A percentile compares a stretch with the other conserved stretches of the same genome.
Conservation (phyloP, 1,284 basidiomycete species). For the Schizophyllum commune region DNA sequence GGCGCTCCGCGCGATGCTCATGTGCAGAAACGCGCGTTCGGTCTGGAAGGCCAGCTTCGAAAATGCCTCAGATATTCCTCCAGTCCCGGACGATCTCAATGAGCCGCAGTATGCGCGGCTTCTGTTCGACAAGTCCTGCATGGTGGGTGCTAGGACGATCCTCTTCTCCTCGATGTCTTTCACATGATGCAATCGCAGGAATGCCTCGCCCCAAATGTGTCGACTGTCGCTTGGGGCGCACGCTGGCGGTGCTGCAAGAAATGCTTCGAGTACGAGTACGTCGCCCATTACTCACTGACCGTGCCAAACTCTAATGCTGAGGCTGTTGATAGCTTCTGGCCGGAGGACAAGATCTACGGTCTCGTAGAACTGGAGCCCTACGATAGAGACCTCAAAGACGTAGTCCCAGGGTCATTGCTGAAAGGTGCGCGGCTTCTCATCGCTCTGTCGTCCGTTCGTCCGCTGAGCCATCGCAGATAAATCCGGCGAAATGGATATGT, state of each 20-base stretch:
- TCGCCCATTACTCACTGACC: neutral
- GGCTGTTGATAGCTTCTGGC: neutral
- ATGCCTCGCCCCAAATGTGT: neutral
- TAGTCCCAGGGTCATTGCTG: neutral
- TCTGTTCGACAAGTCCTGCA: constrained; percentile 13
- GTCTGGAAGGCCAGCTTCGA: constrained; percentile 10
- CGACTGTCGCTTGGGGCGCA: neutral
- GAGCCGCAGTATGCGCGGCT: constrained; percentile 16
- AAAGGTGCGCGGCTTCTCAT: neutral
- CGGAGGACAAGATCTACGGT: neutral
- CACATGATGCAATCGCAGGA: too few relatives aligned
- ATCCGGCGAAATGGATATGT: neutral
- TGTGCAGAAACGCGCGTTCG: constrained; percentile 12
- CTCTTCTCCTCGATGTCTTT: too few relatives aligned
- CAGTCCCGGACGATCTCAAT: constrained; percentile 12
- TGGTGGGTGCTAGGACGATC: constrained; percentile 7
- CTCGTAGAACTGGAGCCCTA: neutral
- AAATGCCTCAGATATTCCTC: constrained; percentile 9
- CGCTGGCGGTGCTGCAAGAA: neutral
- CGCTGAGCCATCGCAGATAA: neutral
- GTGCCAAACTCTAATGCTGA: neutral
- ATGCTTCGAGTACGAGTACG: neutral
- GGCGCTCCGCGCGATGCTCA: constrained; percentile 12
- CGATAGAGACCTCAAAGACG: neutral
- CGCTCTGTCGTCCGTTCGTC: neutral